Base-by-base conservation (phyloP, 139 green algal genomes). In the Marvania coccoides region DNA sequence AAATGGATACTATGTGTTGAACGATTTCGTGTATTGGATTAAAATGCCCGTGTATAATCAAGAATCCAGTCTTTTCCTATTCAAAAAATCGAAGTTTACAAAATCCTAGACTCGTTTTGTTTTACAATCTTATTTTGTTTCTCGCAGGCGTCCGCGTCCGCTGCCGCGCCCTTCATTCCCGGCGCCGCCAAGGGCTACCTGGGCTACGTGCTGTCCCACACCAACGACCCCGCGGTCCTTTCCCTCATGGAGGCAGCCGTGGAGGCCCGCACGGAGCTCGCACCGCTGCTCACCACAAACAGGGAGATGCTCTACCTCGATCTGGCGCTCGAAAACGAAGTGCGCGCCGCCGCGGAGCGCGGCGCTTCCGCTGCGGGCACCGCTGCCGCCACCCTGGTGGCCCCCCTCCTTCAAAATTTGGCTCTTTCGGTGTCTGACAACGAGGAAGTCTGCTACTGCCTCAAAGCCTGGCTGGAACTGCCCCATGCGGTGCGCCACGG, bases 241-340 rank as follows among this genome's bases (percentile, higher is more conserved):
- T 77, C 86, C 1, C 83, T 96, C 29, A 71, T 97, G 35, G 85
- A 96, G 84, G 87, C 86, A 8, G 88, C 87, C 0, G 85, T 99
- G 31, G 92, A 97, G 80, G 87, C 90, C 5, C 82, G 94, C 30
- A 76, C 84, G 1, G 90, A 96, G 82, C 75, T 99, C 53, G 68
- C 74, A 5, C 64, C 67, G 23, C 40, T 73, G 3, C 61, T 94
- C 45, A 58, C 76, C 4, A 78, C 70, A 69, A 80, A 88, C 69
- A 67, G 78, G 31, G 94, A 98, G 58, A 58, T 96, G 70, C 78
- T 99, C 61, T 99, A 98, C 79, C 75, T 99, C 31, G 94, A 98
- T 77, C 73, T 98, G 42, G 89, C 94, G 6, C 81, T 99, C 57
- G 94, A 98, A 83, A 82, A 87, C 51, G 78, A 87, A 51, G 84